Evolutionary conservation across 768 basidiomycete species (phyloP).

Genomic region (Boletellus emodensis): DNA sequence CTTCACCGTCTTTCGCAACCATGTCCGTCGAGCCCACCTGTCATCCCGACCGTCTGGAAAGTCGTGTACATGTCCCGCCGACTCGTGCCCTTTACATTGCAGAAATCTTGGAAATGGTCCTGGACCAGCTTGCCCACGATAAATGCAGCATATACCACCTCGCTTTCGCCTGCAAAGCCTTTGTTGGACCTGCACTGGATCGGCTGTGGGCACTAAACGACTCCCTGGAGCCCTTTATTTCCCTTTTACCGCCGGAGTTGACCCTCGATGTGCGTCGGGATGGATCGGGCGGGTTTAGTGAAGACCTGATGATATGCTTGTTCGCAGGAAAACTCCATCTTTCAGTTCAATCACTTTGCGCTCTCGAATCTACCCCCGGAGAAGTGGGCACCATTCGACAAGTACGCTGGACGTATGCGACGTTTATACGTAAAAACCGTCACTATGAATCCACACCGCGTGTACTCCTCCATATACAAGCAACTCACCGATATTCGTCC

Average conservation of each 20-base stretch:
- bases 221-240: conserved; percentile 23
- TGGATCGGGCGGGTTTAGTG: neutral
- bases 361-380: conserved; percentile 8
- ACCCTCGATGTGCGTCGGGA: conserved; percentile 16
- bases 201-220: conserved; percentile 23
- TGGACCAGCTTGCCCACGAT: conserved; percentile 18
- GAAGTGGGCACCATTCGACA: conserved; percentile 21
- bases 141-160: conserved; percentile 15
- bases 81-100: conserved; percentile 15
- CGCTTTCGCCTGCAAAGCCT: conserved; percentile 19
- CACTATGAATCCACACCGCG: conserved; percentile 23
- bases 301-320: conserved; percentile 4
- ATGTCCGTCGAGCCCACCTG: neutral
- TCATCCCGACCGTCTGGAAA: neutral
- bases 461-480: conserved; percentile 26
- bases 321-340: conserved; percentile 16
- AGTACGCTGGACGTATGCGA: conserved; percentile 19
- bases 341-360: conserved; percentile 9
- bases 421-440: conserved; percentile 25
- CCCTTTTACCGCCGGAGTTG: conserved; percentile 20
- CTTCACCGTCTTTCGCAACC: neutral
- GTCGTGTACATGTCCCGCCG: neutral
- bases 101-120: conserved; percentile 22
- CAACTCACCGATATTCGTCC: conserved; percentile 20
- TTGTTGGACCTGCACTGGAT: conserved; percentile 20